Evolutionary conservation across 2,329 filamentous ascomycete species (phyloP), one percentile per base, ranked within the genome.

Genomic region (Talaromyces amestolkiae): DNA sequence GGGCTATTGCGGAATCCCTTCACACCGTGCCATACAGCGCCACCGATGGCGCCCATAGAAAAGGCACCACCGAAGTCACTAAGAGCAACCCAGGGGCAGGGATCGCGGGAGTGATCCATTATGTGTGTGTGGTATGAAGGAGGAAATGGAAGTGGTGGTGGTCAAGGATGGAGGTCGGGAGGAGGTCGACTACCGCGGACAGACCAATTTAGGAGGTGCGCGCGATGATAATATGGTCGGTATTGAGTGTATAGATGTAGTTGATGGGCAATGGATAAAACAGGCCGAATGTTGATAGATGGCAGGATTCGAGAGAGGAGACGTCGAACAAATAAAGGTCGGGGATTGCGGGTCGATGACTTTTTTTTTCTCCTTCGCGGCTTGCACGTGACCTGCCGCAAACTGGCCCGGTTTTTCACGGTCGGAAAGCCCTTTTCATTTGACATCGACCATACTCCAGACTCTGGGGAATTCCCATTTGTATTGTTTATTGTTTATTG

Each of bases 41-140:
- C 90, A 74, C 89, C 89, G 71, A 92, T 89, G 68, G 88, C 88
- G 73, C 94, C 94, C 94, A 97, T 98, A 77, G 87, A 89, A 75
- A 98, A 97, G 65, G 94, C 95, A 81, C 95, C 95, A 69, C 95
- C 95, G 78, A 98, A 98, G 83, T 99, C 95, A 81, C 93, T 97
- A 71, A 98, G 86, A 70, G 95, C 91, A 75, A 98, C 93, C 89
- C 65, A 66, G 53, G 64, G 64, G 13, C 64, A 66, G 45, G 64
- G 64, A 66, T 66, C 64, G 59, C 64, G 64, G 13, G 64, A 66
- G 60, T 66, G 64, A 60, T 66, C 64, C 64, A 66, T 66, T 37
- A 58, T 61, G 33, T 64, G 10, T 27, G 41, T 61, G 58, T 45
- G 17, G 49, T 58, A 22, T 39, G 35, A 54, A 35, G 37, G 43